Conservation (phyloP, 176 grass and related monocot genomes). For the maize (Zea mays) region Zm-B73-REFERENCE-NAM-5.0 NC_050105.1:82737001-82737500, state of each 20-base stretch:
- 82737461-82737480: not conserved
- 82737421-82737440: not conserved
- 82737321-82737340: not conserved
- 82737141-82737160: not conserved
- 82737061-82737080: not conserved
- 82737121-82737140: not conserved
- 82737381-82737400: not conserved
- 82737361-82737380: not conserved
- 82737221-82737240: not conserved
- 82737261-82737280: too few species aligned
- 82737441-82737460: not conserved
- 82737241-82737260: not conserved
- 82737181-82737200: not conserved
- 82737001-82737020: not conserved
- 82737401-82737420: not conserved
- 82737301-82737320: not conserved
- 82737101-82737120: not conserved
- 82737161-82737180: not conserved
- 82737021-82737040: not conserved
- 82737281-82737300: too few species aligned
- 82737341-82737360: not conserved
- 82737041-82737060: not conserved
- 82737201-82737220: not conserved
- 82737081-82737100: not conserved
- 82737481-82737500: not conserved